Conservation (phyloP, 2,329 filamentous ascomycete genomes). For the Calonectria henricotiae region DNA sequence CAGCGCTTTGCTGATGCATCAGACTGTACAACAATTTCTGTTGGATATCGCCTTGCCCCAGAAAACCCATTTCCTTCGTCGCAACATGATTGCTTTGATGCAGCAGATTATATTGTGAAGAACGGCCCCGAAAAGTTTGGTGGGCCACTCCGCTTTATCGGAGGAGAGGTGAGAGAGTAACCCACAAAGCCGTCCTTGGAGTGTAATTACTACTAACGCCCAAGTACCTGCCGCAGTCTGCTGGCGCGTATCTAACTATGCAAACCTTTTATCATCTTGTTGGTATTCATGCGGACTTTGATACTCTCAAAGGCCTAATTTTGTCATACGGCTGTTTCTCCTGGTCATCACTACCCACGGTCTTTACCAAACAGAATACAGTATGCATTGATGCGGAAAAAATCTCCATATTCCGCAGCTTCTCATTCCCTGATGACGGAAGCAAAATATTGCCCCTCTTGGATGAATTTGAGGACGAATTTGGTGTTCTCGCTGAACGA, state of each 20-base stretch:
- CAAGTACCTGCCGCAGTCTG: not conserved
- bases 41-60: not conserved
- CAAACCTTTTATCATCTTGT: constrained; percentile 9
- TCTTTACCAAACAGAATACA: not conserved
- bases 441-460: not conserved
- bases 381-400: constrained; percentile 1
- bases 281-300: not conserved
- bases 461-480: constrained; percentile 9
- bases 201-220: not conserved
- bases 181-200: too few relatives aligned
- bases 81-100: constrained; percentile 16
- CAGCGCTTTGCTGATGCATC: constrained; percentile 30
- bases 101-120: constrained; percentile 3
- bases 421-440: constrained; percentile 5
- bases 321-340: constrained; percentile 1
- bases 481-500: not conserved
- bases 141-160: constrained; percentile 1
- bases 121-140: constrained; percentile 7
- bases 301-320: not conserved
- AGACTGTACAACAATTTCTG: constrained; percentile 5
- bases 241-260: constrained; percentile 6
- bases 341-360: constrained; percentile 9
- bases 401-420: not conserved
- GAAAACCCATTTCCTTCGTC: constrained; percentile 7
- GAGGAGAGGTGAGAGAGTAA: not conserved